These are phyloP conservation scores for Chytriomyces sp. DNA, from an alignment of 192 early-diverging fungal species.

Conservation along the genomic window DNA sequence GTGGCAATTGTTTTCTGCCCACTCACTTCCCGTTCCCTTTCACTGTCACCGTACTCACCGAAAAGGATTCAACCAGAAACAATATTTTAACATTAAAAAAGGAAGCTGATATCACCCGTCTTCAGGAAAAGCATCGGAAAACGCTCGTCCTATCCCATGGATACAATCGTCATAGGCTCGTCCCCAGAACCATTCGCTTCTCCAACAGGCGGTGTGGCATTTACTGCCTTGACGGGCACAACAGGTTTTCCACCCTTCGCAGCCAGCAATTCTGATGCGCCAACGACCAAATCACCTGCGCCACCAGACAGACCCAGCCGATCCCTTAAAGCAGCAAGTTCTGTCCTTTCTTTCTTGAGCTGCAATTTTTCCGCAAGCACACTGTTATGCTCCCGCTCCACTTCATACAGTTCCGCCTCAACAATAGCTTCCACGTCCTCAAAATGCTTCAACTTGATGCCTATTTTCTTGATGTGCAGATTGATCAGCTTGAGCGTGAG, in stretches of 20 bases:
- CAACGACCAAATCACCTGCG: neutral
- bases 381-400: conserved; percentile 68
- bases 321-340: conserved; percentile 22
- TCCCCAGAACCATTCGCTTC: too few relatives aligned
- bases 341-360: conserved; percentile 32
- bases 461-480: conserved; percentile 84
- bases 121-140: too few relatives aligned
- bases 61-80: too few relatives aligned
- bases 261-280: neutral
- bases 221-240: neutral
- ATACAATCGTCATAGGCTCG: too few relatives aligned
- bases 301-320: neutral
- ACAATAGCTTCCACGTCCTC: conserved; percentile 86
- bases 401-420: conserved; percentile 82
- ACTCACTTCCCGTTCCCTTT: too few relatives aligned
- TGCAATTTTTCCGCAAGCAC: conserved; percentile 54
- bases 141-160: too few relatives aligned
- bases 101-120: too few relatives aligned
- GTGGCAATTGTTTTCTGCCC: too few relatives aligned
- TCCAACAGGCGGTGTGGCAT: neutral
- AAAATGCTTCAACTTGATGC: conserved; percentile 92
- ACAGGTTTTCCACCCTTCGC: neutral
- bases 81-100: too few relatives aligned
- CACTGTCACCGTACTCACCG: too few relatives aligned
- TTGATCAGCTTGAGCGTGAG: conserved; percentile 82